Conservation (phyloP, 1,284 basidiomycete species). For the Fistulina hepatica region DNA sequence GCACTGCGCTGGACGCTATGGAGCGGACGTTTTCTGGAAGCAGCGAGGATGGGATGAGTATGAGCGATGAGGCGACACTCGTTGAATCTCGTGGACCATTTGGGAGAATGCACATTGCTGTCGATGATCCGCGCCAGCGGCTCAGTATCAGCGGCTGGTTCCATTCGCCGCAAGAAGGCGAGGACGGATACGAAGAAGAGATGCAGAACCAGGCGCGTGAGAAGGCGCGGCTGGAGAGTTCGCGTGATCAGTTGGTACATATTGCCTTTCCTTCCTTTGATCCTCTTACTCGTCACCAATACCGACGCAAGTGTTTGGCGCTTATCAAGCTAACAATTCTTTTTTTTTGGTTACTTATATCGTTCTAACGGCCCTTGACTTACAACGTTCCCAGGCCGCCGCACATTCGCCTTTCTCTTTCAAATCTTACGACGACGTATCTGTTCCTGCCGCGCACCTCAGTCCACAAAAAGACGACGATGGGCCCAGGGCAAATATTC, state of each 20-base stretch:
- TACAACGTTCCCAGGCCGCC: slow-evolving; percentile 46
- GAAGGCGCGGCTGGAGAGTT: slow-evolving; percentile 46
- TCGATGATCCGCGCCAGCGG: slow-evolving; percentile 57
- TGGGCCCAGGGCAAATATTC: no score
- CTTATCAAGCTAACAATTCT: no score
- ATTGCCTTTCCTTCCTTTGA: slow-evolving; percentile 4
- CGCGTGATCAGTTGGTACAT: slow-evolving; percentile 72
- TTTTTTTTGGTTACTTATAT: neutral
- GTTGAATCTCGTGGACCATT: no score
- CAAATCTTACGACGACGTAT: no score
- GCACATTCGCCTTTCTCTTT: slow-evolving; percentile 61
- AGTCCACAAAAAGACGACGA: no score
- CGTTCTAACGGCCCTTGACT: slow-evolving; percentile 38
- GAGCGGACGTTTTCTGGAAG: no score
- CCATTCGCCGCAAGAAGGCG: slow-evolving; percentile 87
- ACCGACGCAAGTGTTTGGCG: no score
- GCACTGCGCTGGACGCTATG: no score
- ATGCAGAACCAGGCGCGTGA: slow-evolving; percentile 32
- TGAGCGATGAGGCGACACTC: no score
- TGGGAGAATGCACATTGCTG: no score
- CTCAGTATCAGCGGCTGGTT: slow-evolving; percentile 96
- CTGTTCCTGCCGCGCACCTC: no score
- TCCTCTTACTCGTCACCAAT: neutral
- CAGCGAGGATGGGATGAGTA: no score
- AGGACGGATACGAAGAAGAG: slow-evolving; percentile 85